Conservation (phyloP, 768 basidiomycete species). For the Pleurotus cornucopiae region DNA sequence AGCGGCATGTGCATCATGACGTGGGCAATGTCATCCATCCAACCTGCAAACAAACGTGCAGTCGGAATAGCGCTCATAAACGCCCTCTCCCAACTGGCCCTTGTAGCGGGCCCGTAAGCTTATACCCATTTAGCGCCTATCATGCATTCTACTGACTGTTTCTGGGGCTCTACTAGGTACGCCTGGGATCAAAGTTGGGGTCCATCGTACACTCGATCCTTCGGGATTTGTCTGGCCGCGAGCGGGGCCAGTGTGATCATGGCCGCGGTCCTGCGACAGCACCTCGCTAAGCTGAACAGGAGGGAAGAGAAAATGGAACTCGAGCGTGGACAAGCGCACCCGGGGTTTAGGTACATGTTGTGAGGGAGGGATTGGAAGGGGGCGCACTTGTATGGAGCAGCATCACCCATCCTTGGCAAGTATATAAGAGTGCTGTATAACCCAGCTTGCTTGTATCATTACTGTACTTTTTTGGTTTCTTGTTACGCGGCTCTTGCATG, state of each 20-base stretch:
- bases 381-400: no score
- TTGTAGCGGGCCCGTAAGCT: constrained; percentile 61
- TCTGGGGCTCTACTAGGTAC: constrained; percentile 27
- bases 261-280: constrained; percentile 23
- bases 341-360: constrained; percentile 1
- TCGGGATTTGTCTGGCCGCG: constrained; percentile 51
- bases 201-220: constrained; percentile 46
- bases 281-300: constrained; percentile 22
- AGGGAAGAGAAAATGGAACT: constrained; percentile 16
- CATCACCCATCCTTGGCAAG: no score
- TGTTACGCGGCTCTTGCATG: no score
- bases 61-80: constrained; percentile 64
- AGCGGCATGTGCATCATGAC: constrained; percentile 47
- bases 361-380: not conserved
- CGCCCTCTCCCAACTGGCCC: constrained; percentile 50
- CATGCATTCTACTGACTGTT: not conserved
- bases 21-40: constrained; percentile 33
- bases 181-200: constrained; percentile 49
- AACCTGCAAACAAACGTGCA: constrained; percentile 63
- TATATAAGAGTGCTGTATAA: no score
- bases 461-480: no score
- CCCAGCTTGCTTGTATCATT: no score
- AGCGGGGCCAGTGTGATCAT: constrained; percentile 35
- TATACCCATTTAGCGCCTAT: not conserved
- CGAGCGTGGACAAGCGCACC: not conserved